Base-by-base conservation (phyloP, 2,329 filamentous ascomycete genomes). In the Talaromyces sp. region DNA sequence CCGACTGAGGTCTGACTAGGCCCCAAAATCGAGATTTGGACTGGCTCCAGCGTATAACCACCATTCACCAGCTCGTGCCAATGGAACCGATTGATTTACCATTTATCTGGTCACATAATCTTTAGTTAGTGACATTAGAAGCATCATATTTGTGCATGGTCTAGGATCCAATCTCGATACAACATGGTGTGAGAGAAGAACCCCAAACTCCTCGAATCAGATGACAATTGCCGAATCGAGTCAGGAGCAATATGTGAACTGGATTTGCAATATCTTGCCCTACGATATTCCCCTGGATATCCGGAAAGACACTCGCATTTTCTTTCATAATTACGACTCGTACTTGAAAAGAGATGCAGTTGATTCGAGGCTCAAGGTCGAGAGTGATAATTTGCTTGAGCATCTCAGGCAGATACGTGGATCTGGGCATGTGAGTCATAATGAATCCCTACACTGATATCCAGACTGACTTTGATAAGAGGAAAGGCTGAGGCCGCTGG, bases 111-210 rank as follows among this genome's bases (percentile, higher is more conserved):
- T 41, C n/a, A 17, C 8, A 24, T 19, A 5, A 4, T 14, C 14
- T 20, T 6, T 6, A 24, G 17, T 10, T 41, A 41, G n/a, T 41
- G 17, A 41, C 37, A 41, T 19, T 4, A 41, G 22, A 16, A 47
- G 45, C 35, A 22, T 47, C 45, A 47, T 47, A 39, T 47, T 47
- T 39, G 45, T 47, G 13, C 45, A 47, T 29, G 35, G 45, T 20
- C 45, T 47, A n/a, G 45, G 45, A 36, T 47, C 45, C 8, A 39
- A 47, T 20, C 45, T 35, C 40, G 35, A 47, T 29, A 47, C 17
- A 14, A 39, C 33, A n/a, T 47, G 45, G 45, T 24, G 20, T 24
- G 45, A 32, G 9, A 47, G 29, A 46, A 46, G 11, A 19, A 32
- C 44, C 33, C 5, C 20, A 20, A 37, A 24, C 16, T 24, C 45